Evolutionary conservation across 805 yeast species (phyloP).

Genomic region (Zygosaccharomyces pseudorouxii): DNA sequence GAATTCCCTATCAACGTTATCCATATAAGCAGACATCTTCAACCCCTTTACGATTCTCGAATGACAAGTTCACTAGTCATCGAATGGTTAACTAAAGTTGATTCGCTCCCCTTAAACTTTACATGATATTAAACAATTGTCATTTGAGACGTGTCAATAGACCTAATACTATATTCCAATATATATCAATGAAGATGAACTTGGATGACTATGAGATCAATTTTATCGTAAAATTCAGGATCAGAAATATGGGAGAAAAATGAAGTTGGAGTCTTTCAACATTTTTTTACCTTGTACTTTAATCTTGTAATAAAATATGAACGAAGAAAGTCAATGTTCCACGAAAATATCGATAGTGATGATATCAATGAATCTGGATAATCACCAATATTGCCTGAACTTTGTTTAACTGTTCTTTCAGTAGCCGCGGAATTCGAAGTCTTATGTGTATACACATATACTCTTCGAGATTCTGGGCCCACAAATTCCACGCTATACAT

Average conservation of each 20-base stretch:
- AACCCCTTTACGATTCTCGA: not conserved
- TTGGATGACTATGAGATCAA: not conserved
- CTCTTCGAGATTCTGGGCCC: not conserved
- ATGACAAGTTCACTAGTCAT: not conserved
- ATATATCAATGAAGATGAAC: not conserved
- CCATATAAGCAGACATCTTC: conserved; percentile 24
- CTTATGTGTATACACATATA: not conserved
- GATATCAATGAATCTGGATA: not conserved
- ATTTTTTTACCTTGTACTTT: not conserved
- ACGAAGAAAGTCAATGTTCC: not conserved
- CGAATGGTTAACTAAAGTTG: not conserved
- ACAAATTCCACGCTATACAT: not conserved
- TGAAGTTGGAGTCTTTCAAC: not conserved
- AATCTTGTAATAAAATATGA: not conserved
- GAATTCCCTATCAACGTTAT: conserved; percentile 26
- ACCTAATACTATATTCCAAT: not conserved
- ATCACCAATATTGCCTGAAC: not conserved
- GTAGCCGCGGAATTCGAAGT: no score
- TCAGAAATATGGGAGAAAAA: not conserved
- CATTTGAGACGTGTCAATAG: not conserved
- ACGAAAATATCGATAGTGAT: not conserved
- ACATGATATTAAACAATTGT: not conserved
- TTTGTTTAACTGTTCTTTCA: no score
- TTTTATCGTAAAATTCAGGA: not conserved
- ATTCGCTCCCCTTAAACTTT: conserved; percentile 4